Evolutionary conservation across 805 yeast genomes (phyloP).

Genomic region (Torulaspora indica): DNA sequence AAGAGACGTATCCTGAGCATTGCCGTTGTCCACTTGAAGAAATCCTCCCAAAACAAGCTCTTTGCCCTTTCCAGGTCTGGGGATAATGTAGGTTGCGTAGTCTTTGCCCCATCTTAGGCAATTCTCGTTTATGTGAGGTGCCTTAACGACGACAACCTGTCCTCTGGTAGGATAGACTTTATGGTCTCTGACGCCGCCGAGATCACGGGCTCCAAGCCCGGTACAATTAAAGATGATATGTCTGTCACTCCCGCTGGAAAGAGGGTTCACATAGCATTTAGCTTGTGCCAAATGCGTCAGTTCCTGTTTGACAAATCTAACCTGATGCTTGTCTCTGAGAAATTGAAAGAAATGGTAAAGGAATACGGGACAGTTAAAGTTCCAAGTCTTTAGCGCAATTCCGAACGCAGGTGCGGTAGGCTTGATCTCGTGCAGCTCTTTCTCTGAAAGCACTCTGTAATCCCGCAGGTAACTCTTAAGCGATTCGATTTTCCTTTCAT

Average conservation of each 20-base stretch:
- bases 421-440: constrained; percentile 31
- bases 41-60: constrained; percentile 75
- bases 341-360: constrained; percentile 44
- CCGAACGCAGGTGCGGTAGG: constrained; percentile 56
- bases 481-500: constrained; percentile 44
- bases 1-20: constrained; percentile 49
- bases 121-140: constrained; percentile 63
- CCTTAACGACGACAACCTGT: constrained; percentile 67
- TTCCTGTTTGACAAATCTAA: constrained; percentile 44
- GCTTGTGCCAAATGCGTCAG: constrained; percentile 57
- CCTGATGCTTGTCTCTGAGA: constrained; percentile 44
- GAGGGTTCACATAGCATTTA: constrained; percentile 24
- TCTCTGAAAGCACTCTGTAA: constrained; percentile 37
- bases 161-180: constrained; percentile 71
- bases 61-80: constrained; percentile 61
- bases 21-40: constrained; percentile 59
- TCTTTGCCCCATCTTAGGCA: constrained; percentile 56
- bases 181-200: constrained; percentile 63
- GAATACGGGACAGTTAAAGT: constrained; percentile 67
- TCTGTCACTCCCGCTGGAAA: constrained; percentile 33
- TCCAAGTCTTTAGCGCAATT: constrained; percentile 53
- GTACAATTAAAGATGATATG: constrained; percentile 65
- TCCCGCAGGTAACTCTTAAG: constrained; percentile 48
- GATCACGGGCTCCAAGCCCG: constrained; percentile 60
- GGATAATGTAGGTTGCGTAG: constrained; percentile 64